Conservation (phyloP, 805 yeast species). For the Wickerhamiella dianesei region DNA sequence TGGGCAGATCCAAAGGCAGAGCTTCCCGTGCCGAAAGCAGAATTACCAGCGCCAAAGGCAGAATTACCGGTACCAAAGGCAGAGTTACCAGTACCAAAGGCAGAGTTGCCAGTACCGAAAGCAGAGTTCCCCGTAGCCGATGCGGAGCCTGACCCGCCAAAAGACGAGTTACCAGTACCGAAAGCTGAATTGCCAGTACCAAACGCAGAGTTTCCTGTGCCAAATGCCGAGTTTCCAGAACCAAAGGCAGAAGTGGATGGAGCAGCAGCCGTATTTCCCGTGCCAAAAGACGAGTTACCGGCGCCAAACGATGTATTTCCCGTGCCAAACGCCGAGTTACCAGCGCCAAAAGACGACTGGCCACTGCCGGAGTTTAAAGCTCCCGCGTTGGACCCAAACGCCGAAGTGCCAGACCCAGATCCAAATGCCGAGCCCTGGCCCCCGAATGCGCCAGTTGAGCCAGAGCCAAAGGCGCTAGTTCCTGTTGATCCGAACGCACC, state of each 20-base stretch:
- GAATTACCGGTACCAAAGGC: slow-evolving; percentile 5
- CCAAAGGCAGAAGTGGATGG: background rate
- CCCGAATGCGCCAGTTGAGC: slow-evolving; percentile 1
- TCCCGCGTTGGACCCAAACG: background rate
- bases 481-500: slow-evolving; percentile 3
- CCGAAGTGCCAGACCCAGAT: background rate
- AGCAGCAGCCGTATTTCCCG: no score
- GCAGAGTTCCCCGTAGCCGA: slow-evolving; percentile 6
- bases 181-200: slow-evolving; percentile 13
- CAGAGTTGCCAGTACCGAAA: slow-evolving; percentile 6
- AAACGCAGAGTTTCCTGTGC: slow-evolving; percentile 2
- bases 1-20: slow-evolving; percentile 9
- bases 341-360: slow-evolving; percentile 7
- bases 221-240: slow-evolving; percentile 1
- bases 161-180: slow-evolving; percentile 8
- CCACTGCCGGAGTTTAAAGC: background rate
- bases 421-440: background rate
- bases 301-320: slow-evolving; percentile 3
- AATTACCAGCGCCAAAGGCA: slow-evolving; percentile 6
- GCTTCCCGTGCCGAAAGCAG: slow-evolving; percentile 9
- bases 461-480: slow-evolving; percentile 3
- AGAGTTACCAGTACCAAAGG: slow-evolving; percentile 5
- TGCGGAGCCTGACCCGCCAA: slow-evolving; percentile 4
- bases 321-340: slow-evolving; percentile 10
- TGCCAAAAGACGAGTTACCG: background rate